Evolutionary conservation across 768 basidiomycete species (phyloP), one percentile per base, ranked within the genome.

Genomic region (Amanita inopinata): DNA sequence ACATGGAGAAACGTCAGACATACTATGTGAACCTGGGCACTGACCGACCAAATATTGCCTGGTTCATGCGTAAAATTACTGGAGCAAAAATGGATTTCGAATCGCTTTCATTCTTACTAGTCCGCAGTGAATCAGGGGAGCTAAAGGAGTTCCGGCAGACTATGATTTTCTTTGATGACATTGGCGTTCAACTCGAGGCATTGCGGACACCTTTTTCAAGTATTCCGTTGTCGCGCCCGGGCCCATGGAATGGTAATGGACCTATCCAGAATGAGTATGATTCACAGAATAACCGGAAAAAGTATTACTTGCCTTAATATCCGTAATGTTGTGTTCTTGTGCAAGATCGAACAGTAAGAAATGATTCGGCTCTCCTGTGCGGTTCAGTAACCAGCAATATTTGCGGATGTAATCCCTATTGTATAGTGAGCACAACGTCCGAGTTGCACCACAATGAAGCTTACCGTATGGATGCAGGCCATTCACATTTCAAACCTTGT

Each of bases 1-100:
- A 51, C 12, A 57, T 66, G 12, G 41, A 56, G 24, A 15, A 53
- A 3, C 25, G 45, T 12, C 24, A 18, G 1, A 48, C 52, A 12
- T 65, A 59, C 38, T 51, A 53, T 40, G n/a, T 67, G 5, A 69
- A 65, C 42, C 55, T 61, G 2, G 65, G 65, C 2, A 64, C 61
- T 28, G 59, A 67, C 45, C 47, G 60, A 1, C 56, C 57, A 2
- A 68, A 68, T 43, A 64, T 67, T 31, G 34, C 53, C 0, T 55
- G 40, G 28, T 52, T 46, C 5, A 52, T 60, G 10, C 43, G 45
- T 2, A 24, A 33, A 0, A 61, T 66, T 41, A 47, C 49, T 2
- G 51, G 48, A 2, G 35, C 50, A 2, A 49, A 43, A 3, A n/a
- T n/a, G n/a, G 54, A 63, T 40, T 58, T 53, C 36, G 33, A 52